Base-by-base conservation (phyloP, 1,284 basidiomycete genomes). In the Ceratobasidium sp. region DNA sequence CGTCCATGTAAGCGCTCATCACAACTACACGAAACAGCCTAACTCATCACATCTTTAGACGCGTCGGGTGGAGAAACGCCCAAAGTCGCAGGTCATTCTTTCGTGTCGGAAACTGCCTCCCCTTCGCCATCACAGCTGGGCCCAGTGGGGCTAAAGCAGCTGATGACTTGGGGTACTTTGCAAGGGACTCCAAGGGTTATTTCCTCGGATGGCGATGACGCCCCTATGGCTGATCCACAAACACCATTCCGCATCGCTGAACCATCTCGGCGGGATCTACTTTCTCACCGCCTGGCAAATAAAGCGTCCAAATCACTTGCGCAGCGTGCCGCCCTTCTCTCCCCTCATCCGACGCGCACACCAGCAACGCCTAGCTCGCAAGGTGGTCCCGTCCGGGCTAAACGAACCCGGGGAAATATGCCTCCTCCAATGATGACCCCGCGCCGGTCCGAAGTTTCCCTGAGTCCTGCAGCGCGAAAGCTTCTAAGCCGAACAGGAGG, bases 1-100 rank as follows among this genome's bases (percentile, higher is more conserved):
- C 78, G 77, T 9, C 80, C 79, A 33, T 81, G 79, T 82, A 59
- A 73, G 79, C 74, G 13, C 14, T 46, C 47, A 36, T 33, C n/a
- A 16, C 8, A 23, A 23, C 11, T 11, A 46, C 41, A 42, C 52
- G 13, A 23, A 58, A 27, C 23, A 39, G 11, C 57, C 39, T 36
- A 11, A 29, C 8, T 58, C 9, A 53, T 41, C 23, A 27, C 14
- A 21, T 4, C n/a, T 50, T 36, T 46, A 71, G 70, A 71, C 46
- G 49, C 49, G n/a, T 69, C 70, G 16, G 64, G 56, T 23, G 57
- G 44, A 21, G 72, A 71, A 50, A 72, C 72, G 9, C 72, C 72
- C 30, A 71, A 70, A 70, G 69, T 72, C 19, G 44, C 59, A 23
- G 72, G 72, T 3, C 71, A 68, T 60, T 69, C 71, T 14, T 71